phyloP scores from a whole-genome alignment of 495 filamentous ascomycete genomes.

The Aspergillus kassunensis region DNA sequence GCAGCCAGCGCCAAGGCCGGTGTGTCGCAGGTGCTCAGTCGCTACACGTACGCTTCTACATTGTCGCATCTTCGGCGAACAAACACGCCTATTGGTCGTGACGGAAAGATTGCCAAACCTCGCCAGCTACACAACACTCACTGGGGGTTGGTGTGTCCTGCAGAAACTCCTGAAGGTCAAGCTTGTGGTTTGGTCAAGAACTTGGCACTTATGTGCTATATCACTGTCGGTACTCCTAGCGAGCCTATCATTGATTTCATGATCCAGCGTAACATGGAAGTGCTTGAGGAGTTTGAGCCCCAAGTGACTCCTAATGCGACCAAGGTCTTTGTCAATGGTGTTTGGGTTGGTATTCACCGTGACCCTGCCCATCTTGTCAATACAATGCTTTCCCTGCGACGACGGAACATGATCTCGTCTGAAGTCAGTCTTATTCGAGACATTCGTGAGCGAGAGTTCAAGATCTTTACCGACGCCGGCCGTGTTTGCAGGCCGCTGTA shows the following conservation, averaged over 20 bases:
- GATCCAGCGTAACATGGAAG: conserved; percentile 89
- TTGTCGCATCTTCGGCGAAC: conserved; percentile 94
- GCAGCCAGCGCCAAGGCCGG: conserved; percentile 88
- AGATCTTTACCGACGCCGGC: conserved; percentile 96
- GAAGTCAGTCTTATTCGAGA: conserved; percentile 93
- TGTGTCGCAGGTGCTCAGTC: conserved; percentile 96
- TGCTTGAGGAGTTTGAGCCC: conserved; percentile 94
- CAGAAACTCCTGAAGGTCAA: conserved; percentile 97
- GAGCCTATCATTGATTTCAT: conserved; percentile 93
- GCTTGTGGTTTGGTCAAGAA: conserved; percentile 99
- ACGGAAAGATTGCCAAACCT: conserved; percentile 97
- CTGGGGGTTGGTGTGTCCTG: conserved; percentile 96
- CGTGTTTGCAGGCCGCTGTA: conserved; percentile 91
- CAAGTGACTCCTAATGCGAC: conserved; percentile 84
- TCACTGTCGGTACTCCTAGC: conserved; percentile 86
- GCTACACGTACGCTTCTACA: conserved; percentile 95
- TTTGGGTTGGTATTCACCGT: conserved; percentile 87
- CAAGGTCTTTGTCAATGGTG: conserved; percentile 96
- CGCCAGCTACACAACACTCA: conserved; percentile 98
- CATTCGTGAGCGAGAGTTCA: conserved; percentile 95
- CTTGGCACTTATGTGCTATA: conserved; percentile 94
- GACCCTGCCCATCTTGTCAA: conserved; percentile 76
- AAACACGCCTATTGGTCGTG: conserved; percentile 95
- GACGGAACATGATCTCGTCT: conserved; percentile 71
- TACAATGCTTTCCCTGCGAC: conserved; percentile 70